Percentiles rank a stretch among this genome's conserved stretches.
Evolutionary conservation across 179 eudicot genomes (phyloP).

Genomic region (Spergularia azorica): DNA sequence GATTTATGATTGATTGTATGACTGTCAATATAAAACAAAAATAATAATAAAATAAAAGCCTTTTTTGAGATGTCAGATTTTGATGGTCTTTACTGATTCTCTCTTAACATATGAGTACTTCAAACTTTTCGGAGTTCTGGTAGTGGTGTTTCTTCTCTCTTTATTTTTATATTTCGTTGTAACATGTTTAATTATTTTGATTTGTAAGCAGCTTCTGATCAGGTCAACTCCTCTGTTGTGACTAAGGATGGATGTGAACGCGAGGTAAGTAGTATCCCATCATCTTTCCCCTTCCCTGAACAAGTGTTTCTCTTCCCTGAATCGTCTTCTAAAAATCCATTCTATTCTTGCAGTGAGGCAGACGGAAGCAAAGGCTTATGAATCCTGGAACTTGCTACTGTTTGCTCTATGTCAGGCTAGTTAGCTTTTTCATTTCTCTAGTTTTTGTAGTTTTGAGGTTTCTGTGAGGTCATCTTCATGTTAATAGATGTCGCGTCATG

Average conservation of each 20-base stretch:
- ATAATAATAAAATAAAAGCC: no score
- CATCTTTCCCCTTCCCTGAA: not conserved
- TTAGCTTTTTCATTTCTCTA: not conserved
- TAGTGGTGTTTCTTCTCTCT: not conserved
- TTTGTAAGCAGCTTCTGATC: conserved; percentile 15
- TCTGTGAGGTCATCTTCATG: no score
- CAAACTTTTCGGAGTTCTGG: not conserved
- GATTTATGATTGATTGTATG: no score
- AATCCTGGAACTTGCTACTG: not conserved
- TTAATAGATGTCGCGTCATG: not conserved
- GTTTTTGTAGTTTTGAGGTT: conserved; percentile 6
- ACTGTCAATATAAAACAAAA: no score
- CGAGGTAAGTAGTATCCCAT: conserved; percentile 12
- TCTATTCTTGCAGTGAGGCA: conserved; percentile 28
- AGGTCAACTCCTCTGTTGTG: conserved; percentile 18
- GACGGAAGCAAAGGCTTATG: not conserved
- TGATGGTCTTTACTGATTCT: not conserved
- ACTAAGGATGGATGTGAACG: conserved; percentile 26
- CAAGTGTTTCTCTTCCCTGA: no score
- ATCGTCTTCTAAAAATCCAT: not conserved
- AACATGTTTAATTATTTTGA: not conserved
- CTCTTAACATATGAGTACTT: no score
- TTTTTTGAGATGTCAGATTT: not conserved
- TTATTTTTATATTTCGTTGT: no score
- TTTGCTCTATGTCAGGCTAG: conserved; percentile 4